phyloP scores from a whole-genome alignment of 169 alveolate species.

The Ichthyophthirius multifiliis region DNA sequence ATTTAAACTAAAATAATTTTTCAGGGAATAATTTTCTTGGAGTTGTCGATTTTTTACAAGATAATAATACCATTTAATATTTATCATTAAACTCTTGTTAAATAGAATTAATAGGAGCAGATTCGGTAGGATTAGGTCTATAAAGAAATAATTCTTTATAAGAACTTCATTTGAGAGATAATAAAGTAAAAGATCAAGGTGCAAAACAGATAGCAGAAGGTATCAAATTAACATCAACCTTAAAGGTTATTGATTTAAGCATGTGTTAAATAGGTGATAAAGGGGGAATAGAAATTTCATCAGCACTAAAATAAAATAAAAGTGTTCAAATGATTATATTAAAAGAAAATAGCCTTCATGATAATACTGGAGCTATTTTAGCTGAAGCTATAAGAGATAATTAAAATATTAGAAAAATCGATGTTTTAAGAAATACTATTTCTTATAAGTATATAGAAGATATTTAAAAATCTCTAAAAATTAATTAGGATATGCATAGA shows the following conservation, averaged over 20 bases:
- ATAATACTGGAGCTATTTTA: conserved; percentile 54
- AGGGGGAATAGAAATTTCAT: conserved; percentile 15
- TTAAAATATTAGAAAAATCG: conserved; percentile 42
- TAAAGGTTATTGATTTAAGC: neutral
- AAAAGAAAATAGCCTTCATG: conserved; percentile 50
- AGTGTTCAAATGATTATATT: conserved; percentile 16
- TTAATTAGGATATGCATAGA: neutral
- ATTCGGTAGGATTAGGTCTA: conserved; percentile 45
- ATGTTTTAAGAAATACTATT: conserved; percentile 57
- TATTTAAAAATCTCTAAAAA: conserved; percentile 1
- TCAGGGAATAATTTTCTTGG: conserved; percentile 51
- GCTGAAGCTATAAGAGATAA: conserved; percentile 51
- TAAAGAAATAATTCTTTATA: conserved; percentile 48
- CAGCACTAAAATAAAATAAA: conserved; percentile 47
- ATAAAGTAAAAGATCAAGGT: conserved; percentile 56
- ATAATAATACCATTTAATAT: conserved; percentile 31
- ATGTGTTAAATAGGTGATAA: neutral
- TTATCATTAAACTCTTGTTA: conserved; percentile 35
- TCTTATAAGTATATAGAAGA: conserved; percentile 29
- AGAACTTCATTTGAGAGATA: conserved; percentile 52
- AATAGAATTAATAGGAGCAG: conserved; percentile 59
- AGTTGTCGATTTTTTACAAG: conserved; percentile 42
- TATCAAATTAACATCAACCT: conserved; percentile 27
- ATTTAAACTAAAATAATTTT: conserved; percentile 62
- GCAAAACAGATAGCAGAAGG: conserved; percentile 52